Evolutionary conservation across 192 early-diverging fungal species (phyloP), one percentile per base, ranked within the genome.

Genomic region (Backusella circina): DNA sequence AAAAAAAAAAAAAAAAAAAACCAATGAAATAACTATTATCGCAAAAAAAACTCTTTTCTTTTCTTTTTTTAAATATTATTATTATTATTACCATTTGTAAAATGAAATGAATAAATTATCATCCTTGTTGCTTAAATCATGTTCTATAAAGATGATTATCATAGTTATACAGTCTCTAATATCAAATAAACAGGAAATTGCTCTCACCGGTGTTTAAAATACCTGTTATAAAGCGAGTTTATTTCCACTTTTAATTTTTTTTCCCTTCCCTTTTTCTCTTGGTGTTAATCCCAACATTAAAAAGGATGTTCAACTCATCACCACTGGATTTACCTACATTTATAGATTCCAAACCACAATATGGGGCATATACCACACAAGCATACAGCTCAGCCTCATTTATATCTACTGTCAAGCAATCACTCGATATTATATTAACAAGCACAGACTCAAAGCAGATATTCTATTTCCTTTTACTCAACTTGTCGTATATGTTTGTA

Each of bases 381-480:
- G 72, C 66, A 18, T 21, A 65, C 18, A 33, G 65, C 21, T 13
- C 44, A 30, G 44, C 77, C 16, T 77, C 75, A 16, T 32, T 64
- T 21, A 10, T 81, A 8, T 61, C 54, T 18, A 74, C 74, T 16
- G 5, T 74, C 30, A 81, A 81, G 39, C 72, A 77, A 32, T 81
- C 79, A 7, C 51, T 89, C 16, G 83, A 77, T 61, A 82, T 83
- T 9, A 91, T 95, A 57, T 57, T 90, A 50, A 86, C 83, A n/a
- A 90, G 90, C 81, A 81, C 82, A 51, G 91, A 94, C 61, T 97
- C 97, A 16, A 90, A 93, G 74, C 95, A 95, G 80, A 95, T 99
- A 73, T 96, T 97, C 80, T 93, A 93, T 82, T 99, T 99, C 78
- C 82, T 99, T 75, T 79, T 95, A 41, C 86, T 99, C 51, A 99